Percentiles rank a stretch among this genome's conserved stretches.
Evolutionary conservation across 345 rosid genomes (phyloP).

Genomic region (Syzygium aromaticum): DNA sequence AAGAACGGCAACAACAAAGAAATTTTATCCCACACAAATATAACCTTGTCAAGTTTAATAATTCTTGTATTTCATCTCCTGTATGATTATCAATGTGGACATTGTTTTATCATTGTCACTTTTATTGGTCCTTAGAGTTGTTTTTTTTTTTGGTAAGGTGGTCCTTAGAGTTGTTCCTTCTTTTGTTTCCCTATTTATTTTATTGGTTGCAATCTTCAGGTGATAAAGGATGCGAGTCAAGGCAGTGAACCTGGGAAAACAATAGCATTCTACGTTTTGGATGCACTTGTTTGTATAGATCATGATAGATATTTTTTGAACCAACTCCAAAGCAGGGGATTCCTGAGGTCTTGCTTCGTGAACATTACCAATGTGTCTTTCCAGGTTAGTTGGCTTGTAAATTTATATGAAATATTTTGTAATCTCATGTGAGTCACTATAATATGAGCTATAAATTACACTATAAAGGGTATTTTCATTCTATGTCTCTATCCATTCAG

Average conservation of each 20-base stretch:
- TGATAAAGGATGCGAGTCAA: constrained; percentile 77
- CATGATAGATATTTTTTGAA: constrained; percentile 76
- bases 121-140: not conserved
- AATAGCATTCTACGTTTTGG: constrained; percentile 79
- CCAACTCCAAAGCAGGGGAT: constrained; percentile 95
- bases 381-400: constrained; percentile 40
- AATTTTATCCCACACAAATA: not conserved
- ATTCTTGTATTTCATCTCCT: not conserved
- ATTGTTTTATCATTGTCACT: not conserved
- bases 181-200: not conserved
- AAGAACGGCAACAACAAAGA: not conserved
- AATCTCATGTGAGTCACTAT: not conserved
- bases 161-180: not conserved
- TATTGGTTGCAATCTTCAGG: constrained; percentile 22
- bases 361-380: constrained; percentile 56
- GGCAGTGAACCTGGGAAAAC: constrained; percentile 95
- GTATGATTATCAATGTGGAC: not conserved
- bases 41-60: not conserved
- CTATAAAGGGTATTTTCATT: not conserved
- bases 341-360: constrained; percentile 62
- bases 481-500: not conserved
- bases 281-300: constrained; percentile 75
- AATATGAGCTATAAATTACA: not conserved
- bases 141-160: not conserved
- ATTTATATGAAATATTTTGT: not conserved